Percentiles rank a stretch among this genome's conserved stretches.
phyloP scores from a whole-genome alignment of 1,284 basidiomycete species.

The Golubevia pallescens region DNA sequence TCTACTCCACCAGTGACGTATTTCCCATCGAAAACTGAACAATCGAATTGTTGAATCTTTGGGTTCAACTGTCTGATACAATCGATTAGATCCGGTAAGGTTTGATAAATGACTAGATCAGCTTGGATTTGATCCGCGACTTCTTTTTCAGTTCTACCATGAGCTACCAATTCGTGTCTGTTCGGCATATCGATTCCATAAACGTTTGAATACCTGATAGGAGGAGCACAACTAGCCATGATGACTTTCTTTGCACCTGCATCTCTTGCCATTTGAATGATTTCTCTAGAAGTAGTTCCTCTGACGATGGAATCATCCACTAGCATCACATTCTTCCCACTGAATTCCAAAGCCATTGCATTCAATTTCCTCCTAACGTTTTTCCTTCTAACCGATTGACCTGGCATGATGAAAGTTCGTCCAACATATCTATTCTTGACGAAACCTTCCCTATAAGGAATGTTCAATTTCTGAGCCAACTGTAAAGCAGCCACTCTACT shows the following conservation, averaged over 20 bases:
- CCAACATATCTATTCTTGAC: conserved; percentile 99
- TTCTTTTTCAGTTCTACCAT: conserved; percentile 77
- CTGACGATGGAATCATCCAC: conserved; percentile 99
- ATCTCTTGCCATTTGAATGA: conserved; percentile 99
- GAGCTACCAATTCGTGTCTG: conserved; percentile 87
- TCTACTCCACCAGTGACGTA: conserved; percentile 97
- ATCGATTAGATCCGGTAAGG: conserved; percentile 83
- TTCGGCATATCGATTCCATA: conserved; percentile 99
- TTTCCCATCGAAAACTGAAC: conserved; percentile 95
- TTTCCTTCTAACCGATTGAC: conserved; percentile 81
- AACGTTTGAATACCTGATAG: conserved; percentile 92
- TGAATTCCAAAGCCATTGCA: conserved; percentile 99
- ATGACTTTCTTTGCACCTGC: conserved; percentile 98
- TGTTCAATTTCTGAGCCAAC: conserved; percentile 83
- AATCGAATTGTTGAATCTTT: conserved; percentile 82
- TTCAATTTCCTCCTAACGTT: conserved; percentile 96
- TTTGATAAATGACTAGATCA: conserved; percentile 96
- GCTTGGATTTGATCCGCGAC: conserved; percentile 88
- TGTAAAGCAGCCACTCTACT: conserved; percentile 94
- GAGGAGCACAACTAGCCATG: conserved; percentile 94
- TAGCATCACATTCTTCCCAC: conserved; percentile 87
- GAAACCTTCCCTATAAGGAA: conserved; percentile 98
- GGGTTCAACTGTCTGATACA: conserved; percentile 90
- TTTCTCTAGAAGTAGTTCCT: conserved; percentile 98
- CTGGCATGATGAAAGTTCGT: conserved; percentile 99